These are phyloP conservation scores for Gaeumannomyces sp. DNA, from an alignment of 2,329 filamentous ascomycete genomes.

Conservation along the genomic window DNA sequence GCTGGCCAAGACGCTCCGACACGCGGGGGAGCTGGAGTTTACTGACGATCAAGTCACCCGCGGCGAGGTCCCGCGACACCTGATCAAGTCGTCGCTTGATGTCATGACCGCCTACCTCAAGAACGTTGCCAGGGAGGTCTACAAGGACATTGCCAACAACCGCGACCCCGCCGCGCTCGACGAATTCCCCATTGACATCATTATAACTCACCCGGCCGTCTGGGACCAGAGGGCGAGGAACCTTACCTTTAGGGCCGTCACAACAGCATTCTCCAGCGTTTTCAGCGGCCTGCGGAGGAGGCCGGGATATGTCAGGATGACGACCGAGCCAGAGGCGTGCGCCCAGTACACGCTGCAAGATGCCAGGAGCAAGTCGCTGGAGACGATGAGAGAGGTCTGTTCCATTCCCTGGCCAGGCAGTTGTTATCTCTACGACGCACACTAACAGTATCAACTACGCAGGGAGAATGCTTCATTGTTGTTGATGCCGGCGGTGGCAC, in stretches of 20 bases:
- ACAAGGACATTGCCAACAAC: background rate
- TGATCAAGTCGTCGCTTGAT: background rate
- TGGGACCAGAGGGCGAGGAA: constrained; percentile 9
- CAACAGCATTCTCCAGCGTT: background rate
- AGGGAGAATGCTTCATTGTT: constrained; percentile 17
- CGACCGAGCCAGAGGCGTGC: constrained; percentile 7
- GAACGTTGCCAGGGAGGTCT: background rate
- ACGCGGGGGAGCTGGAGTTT: background rate
- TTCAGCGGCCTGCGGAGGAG: background rate
- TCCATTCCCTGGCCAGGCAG: rapidly evolving
- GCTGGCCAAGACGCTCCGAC: background rate
- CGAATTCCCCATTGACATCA: constrained; percentile 2
- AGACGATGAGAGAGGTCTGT: constrained; percentile 11
- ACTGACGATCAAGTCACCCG: background rate
- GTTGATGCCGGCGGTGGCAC: constrained; percentile 19
- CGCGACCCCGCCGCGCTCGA: background rate
- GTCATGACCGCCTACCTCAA: constrained; percentile 1
- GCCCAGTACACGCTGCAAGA: constrained; percentile 11
- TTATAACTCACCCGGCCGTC: constrained; percentile 8
- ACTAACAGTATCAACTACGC: background rate
- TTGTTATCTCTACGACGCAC: constrained; percentile 8
- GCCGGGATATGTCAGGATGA: background rate
- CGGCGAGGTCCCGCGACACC: constrained; percentile 1
- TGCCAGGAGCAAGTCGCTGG: background rate
- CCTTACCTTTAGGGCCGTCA: constrained; percentile 3